These are phyloP conservation scores for Cladosporium phlei DNA, from an alignment of 2,329 filamentous ascomycete genomes.

Conservation along the genomic window DNA sequence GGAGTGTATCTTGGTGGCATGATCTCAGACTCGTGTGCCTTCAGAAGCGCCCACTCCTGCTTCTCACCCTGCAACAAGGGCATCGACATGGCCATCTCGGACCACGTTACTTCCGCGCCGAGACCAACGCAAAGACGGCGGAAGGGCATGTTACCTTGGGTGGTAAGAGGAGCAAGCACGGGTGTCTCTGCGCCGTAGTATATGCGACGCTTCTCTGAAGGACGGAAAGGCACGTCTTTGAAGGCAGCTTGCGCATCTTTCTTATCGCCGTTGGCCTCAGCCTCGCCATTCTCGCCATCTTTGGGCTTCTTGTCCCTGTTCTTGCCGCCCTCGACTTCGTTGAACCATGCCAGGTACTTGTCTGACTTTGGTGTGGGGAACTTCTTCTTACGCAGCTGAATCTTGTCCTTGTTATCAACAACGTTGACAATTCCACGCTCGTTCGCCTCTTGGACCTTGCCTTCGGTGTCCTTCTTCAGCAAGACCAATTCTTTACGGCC, in stretches of 20 bases:
- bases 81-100: constrained; percentile 93
- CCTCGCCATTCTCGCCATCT: constrained; percentile 15
- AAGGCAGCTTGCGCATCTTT: constrained; percentile 75
- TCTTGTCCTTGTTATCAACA: constrained; percentile 65
- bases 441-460: constrained; percentile 25
- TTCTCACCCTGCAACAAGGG: constrained; percentile 86
- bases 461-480: constrained; percentile 50
- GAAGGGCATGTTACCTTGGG: constrained; percentile 94
- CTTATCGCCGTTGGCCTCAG: constrained; percentile 29
- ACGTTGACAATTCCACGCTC: constrained; percentile 70
- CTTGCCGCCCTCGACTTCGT: constrained; percentile 50
- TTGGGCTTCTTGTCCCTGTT: constrained; percentile 20
- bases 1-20: constrained; percentile 63
- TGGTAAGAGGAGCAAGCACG: constrained; percentile 88
- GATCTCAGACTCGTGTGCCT: constrained; percentile 81
- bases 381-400: constrained; percentile 68
- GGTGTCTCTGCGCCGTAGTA: constrained; percentile 96
- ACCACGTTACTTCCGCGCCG: constrained; percentile 90
- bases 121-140: constrained; percentile 82
- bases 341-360: constrained; percentile 70
- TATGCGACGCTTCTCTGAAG: constrained; percentile 87
- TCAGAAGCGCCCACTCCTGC: constrained; percentile 90
- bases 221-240: constrained; percentile 77
- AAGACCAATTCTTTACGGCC: constrained; percentile 78
- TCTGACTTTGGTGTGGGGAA: constrained; percentile 69